A percentile compares a stretch with the other conserved stretches of the same genome.
phyloP scores from a whole-genome alignment of 2,329 filamentous ascomycete genomes.

The Ophiostoma ulmi region DNA sequence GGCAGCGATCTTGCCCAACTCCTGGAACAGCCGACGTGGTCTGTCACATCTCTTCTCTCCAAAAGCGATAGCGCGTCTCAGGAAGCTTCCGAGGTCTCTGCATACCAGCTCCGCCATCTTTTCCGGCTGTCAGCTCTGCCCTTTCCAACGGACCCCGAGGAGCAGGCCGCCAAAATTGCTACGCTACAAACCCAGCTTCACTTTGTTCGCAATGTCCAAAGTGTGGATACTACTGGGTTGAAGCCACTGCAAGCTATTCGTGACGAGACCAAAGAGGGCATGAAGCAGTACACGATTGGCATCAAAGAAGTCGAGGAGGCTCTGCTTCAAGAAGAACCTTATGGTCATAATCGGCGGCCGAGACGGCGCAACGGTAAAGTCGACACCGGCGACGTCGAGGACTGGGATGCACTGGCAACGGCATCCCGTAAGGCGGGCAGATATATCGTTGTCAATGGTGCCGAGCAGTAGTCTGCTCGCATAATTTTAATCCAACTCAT shows the following conservation, averaged over 20 bases:
- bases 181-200: constrained; percentile 77
- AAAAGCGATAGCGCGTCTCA: neutral
- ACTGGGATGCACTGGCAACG: constrained; percentile 65
- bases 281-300: constrained; percentile 54
- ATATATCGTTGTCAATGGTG: constrained; percentile 71
- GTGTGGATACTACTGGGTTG: constrained; percentile 67
- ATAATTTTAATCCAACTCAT: neutral
- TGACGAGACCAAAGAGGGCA: constrained; percentile 63
- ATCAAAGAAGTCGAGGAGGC: constrained; percentile 52
- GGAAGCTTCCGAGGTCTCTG: constrained; percentile 47
- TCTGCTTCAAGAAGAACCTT: constrained; percentile 55
- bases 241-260: constrained; percentile 72
- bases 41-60: constrained; percentile 64
- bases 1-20: constrained; percentile 17
- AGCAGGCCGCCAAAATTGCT: constrained; percentile 65
- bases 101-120: constrained; percentile 71
- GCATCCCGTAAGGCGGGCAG: constrained; percentile 62
- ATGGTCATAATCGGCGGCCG: constrained; percentile 51
- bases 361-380: constrained; percentile 32
- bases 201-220: constrained; percentile 83
- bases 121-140: constrained; percentile 86
- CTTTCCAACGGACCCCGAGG: constrained; percentile 54
- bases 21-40: constrained; percentile 65
- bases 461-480: constrained; percentile 8
- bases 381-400: constrained; percentile 46